Base-by-base conservation (phyloP, 768 basidiomycete species). In the Tubosaeta brunneosetosa region DNA sequence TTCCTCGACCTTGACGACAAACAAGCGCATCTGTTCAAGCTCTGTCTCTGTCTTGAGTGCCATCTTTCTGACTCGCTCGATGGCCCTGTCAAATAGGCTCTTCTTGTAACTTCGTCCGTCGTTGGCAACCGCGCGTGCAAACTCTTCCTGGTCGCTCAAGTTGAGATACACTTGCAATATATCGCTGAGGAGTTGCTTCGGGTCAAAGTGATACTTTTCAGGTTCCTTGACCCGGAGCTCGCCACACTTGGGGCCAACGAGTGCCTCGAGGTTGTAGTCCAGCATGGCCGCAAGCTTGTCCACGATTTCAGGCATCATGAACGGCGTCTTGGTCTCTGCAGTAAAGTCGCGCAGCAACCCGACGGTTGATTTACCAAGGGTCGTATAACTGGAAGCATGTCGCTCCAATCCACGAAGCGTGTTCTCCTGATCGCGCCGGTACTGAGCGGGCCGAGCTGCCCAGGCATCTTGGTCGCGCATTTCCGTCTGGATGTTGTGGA, bases 221-320 rank as follows among this genome's bases (percentile, higher is more conserved):
- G 84, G 83, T 48, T 97, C 85, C 55, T 84, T 78, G 53, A 98
- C 92, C 54, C 79, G 84, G 12, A 99, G 79, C 34, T 95, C 88
- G 56, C 86, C 83, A 71, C 86, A 94, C 58, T 82, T 84, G 5
- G 94, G 93, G 0, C 97, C 97, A 42, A 85, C 91, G 22, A 99
- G 82, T 2, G 85, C 86, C 45, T 86, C 84, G 17, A 99, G 77
- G 64, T 98, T 97, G 72, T 94, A 93, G 66, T 97, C 91, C 62
- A 99, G 71, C 90, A 97, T 97, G 1, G 94, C 94, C 3, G 97
- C 97, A 14, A 99, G 78, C 33, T 89, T 83, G 67, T 94, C 88
- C 47, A 98, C 91, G 44, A 99, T 97, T 71, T 99, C 97, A 8
- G 90, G 87, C 71, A 91, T 88, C 82, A 97, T 88, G 71, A 97